Conservation (phyloP, 208 protist species). For the Leishmania lainsoni region DNA sequence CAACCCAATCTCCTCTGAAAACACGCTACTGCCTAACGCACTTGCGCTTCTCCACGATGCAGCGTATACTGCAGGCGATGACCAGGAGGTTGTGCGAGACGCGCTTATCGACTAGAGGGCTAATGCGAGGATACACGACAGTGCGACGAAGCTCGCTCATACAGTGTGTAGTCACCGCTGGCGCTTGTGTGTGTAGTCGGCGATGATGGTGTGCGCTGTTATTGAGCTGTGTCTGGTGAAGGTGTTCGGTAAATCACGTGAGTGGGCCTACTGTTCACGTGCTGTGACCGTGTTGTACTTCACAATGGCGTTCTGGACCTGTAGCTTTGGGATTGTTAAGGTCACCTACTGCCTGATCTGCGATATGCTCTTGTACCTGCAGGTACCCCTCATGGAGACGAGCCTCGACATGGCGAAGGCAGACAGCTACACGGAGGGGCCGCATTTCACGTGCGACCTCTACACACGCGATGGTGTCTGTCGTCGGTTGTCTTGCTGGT, state of each 20-base stretch:
- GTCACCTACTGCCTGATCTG: conserved; percentile 48
- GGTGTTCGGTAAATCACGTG: conserved; percentile 15
- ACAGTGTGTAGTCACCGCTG: conserved; percentile 26
- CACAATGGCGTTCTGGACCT: conserved; percentile 23
- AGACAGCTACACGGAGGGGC: conserved; percentile 36
- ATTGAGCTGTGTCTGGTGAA: conserved; percentile 25
- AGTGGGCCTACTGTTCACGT: conserved; percentile 20
- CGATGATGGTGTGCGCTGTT: conserved; percentile 27
- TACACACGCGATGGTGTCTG: conserved; percentile 49
- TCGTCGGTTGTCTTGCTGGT: conserved; percentile 42
- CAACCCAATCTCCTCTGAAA: no score
- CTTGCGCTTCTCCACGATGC: background rate
- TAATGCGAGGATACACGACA: background rate
- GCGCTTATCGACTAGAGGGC: conserved; percentile 48
- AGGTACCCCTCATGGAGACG: conserved; percentile 43
- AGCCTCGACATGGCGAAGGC: conserved; percentile 40
- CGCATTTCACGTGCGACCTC: conserved; percentile 53
- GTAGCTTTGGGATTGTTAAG: conserved; percentile 43
- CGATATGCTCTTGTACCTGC: conserved; percentile 44
- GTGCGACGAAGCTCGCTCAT: conserved; percentile 28
- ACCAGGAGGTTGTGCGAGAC: background rate
- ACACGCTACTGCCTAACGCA: no score
- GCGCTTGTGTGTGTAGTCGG: conserved; percentile 33
- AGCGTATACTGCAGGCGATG: background rate
- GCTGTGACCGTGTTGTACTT: conserved; percentile 18